These are phyloP conservation scores for Myxozyma kluyveri DNA, from an alignment of 805 yeast genomes.

Conservation along the genomic window DNA sequence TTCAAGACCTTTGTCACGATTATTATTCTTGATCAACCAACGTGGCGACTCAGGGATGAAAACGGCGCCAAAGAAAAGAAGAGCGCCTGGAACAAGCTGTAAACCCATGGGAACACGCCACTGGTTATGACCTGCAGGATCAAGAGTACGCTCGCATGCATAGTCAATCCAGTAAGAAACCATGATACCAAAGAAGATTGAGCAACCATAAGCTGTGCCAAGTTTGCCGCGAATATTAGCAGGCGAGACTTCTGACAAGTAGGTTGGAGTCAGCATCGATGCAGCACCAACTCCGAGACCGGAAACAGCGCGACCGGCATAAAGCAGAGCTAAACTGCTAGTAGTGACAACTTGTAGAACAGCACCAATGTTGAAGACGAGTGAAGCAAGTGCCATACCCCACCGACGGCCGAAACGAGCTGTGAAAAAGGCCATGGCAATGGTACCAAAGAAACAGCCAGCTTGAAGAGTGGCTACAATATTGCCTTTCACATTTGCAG, in stretches of 20 bases:
- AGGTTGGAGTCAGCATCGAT: constrained; percentile 63
- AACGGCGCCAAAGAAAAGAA: constrained; percentile 49
- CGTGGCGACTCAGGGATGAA: constrained; percentile 66
- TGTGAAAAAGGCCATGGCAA: constrained; percentile 43
- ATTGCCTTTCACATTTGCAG: constrained; percentile 18
- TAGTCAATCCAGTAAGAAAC: constrained; percentile 52
- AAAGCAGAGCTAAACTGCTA: constrained; percentile 33
- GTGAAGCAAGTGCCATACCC: constrained; percentile 53
- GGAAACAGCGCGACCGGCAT: constrained; percentile 56
- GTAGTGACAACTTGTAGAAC: constrained; percentile 32
- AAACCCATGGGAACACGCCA: constrained; percentile 41
- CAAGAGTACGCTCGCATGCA: constrained; percentile 46
- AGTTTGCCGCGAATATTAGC: constrained; percentile 47
- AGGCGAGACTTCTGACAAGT: constrained; percentile 50
- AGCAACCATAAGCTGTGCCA: constrained; percentile 55
- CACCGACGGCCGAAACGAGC: constrained; percentile 45
- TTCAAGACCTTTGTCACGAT: constrained; percentile 54
- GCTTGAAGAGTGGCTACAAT: constrained; percentile 28
- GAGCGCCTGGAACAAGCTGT: constrained; percentile 29
- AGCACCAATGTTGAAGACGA: constrained; percentile 36
- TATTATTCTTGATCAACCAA: constrained; percentile 57
- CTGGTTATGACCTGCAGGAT: constrained; percentile 49
- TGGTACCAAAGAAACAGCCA: constrained; percentile 42
- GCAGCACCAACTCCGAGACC: constrained; percentile 76
- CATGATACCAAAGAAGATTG: constrained; percentile 51